Evolutionary conservation across 768 basidiomycete species (phyloP), one percentile per base, ranked within the genome.

Genomic region (Agrocybe praecox): DNA sequence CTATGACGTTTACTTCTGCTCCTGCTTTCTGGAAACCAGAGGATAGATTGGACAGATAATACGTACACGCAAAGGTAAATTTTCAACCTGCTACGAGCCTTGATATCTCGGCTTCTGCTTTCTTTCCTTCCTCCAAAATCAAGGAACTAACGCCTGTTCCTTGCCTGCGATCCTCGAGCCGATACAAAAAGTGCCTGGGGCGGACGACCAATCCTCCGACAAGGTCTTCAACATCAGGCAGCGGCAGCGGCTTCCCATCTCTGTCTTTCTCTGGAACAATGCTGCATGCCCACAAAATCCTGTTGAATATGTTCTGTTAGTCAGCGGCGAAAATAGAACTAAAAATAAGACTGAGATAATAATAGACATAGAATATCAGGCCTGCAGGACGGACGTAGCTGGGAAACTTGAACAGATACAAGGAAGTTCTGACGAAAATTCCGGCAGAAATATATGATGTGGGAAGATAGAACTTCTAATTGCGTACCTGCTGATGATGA

Each of bases 201-300:
- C 59, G 62, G 40, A 64, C 46, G 15, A 65, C 65, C 23, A 67
- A 48, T 11, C 65, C 64, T 0, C 57, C 60, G 12, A 56, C 54
- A 43, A 66, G 61, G 15, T 62, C 52, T 15, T 69, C 59, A 11
- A 32, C 55, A 40, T 53, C 45, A 19, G 61, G 52, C 0, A 65
- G 66, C 15, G 66, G 53, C 14, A 61, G 56, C 4, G 58, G 57
- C 17, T 60, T 61, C 19, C 65, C 66, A 18, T 50, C 14, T 8
- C 42, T 33, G 52, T 66, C 55, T 6, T 45, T 49, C 1, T 53
- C 34, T 1, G 64, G 65, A 10, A 50, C 9, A 22, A 69, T 55
- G 22, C 65, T 47, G 48, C 64, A 69, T 0, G 66, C 65, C 68
- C 68, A 69, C 2, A 69, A 52, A 0, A 65, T 59, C 49, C 66